Base-by-base conservation (phyloP, 139 green algal genomes). In the Chlorella sp. region DNA sequence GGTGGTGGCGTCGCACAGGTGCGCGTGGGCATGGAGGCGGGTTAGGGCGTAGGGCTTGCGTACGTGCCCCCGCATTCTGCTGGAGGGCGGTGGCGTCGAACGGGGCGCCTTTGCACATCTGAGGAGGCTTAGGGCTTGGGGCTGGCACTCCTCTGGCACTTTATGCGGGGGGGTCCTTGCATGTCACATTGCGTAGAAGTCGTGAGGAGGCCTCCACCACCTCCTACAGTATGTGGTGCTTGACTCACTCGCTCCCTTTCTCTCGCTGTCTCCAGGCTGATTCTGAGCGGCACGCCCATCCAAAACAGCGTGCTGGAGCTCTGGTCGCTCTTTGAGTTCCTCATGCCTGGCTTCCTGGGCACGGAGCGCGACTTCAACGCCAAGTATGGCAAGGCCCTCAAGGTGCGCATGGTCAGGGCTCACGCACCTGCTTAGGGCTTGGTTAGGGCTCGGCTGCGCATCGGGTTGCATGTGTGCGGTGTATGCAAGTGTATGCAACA, bases 281-380 rank as follows among this genome's bases (percentile, higher is more conserved):
- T 99, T 5, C 87, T 99, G 66, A 89, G 74, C 42, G 93, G 93
- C 55, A 97, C 93, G 0, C 93, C 93, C 49, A 91, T 97, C 61
- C 94, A 99, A 82, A 99, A 99, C 88, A 88, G 88, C 66, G 90
- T 97, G 36, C 62, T 91, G 31, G 95, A 99, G 87, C 85, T 99
- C 36, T 99, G 95, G 95, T 83, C 81, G 2, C 80, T 99, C 6
- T 99, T 99, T 77, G 94, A 98, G 85, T 99, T 97, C 77, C 76
- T 98, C 23, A 98, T 99, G 92, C 95, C 95, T 0, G 93, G 93
- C 50, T 95, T 96, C 75, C 82, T 97, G 6, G 93, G 92, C 27
- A 78, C 81, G 17, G 80, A 92, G 77, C 77, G 76, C 3, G 85
- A 90, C 31, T 98, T 99, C 85, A 90, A 95, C 62, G 82, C 86